phyloP scores from a whole-genome alignment of 352 stramenopile species.

The Plasmopara viticola region DNA sequence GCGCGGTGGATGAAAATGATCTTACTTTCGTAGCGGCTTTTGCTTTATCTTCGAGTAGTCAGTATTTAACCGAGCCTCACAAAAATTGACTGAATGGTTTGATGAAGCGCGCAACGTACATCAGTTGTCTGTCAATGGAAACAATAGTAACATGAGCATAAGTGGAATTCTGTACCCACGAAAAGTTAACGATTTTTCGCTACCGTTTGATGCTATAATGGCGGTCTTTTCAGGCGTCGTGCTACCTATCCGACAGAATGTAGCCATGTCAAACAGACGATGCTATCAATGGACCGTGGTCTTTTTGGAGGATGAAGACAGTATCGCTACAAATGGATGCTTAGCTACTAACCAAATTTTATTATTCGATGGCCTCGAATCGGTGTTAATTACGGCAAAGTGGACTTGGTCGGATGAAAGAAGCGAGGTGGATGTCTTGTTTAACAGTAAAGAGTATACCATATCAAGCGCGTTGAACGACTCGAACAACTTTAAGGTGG shows the following conservation, averaged over 20 bases:
- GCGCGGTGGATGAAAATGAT: constrained; percentile 4
- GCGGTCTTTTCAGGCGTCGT: constrained; percentile 6
- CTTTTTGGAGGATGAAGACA: constrained; percentile 13
- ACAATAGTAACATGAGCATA: constrained; percentile 16
- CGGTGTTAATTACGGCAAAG: constrained; percentile 11
- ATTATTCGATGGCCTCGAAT: constrained; percentile 10
- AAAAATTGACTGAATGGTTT: too few species aligned
- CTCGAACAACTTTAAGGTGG: constrained; percentile 2
- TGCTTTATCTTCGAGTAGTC: constrained; percentile 9
- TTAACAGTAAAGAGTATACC: constrained; percentile 13
- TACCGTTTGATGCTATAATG: constrained; percentile 18
- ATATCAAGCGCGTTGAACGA: constrained; percentile 10
- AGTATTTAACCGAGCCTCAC: too few species aligned
- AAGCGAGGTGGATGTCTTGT: constrained; percentile 9
- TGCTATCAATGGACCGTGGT: constrained; percentile 24
- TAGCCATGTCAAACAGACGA: constrained; percentile 17
- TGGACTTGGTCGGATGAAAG: constrained; percentile 12
- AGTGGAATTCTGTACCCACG: constrained; percentile 18
- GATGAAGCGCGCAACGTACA: constrained; percentile 15
- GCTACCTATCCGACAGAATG: constrained; percentile 13
- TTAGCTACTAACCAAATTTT: constrained; percentile 7
- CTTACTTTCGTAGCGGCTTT: constrained; percentile 2
- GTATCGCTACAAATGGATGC: constrained; percentile 12
- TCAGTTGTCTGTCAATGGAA: constrained; percentile 16
- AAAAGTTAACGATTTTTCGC: constrained; percentile 5